Evolutionary conservation across 2,329 filamentous ascomycete species (phyloP).

Genomic region (Polytolypa hystricis): DNA sequence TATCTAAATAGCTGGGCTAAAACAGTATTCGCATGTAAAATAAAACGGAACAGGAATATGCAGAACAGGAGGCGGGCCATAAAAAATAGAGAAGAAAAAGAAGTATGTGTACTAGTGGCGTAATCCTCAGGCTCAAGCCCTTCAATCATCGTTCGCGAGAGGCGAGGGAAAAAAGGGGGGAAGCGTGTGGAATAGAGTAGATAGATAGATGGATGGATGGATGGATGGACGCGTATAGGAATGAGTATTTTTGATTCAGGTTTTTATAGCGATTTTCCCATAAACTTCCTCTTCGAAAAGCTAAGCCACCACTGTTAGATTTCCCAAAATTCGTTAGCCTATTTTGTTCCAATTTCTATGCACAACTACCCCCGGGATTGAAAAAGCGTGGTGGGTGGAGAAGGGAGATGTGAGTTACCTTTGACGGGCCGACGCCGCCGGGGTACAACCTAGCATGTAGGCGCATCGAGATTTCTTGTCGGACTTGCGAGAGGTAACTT

Average conservation of each 20-base stretch:
- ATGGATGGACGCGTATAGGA: no score
- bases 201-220: background rate
- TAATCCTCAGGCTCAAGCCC: no score
- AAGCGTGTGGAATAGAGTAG: no score
- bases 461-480: slow-evolving; percentile 77
- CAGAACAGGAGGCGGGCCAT: background rate
- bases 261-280: slow-evolving; percentile 78
- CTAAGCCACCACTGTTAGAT: slow-evolving; percentile 89
- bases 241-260: no score
- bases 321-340: background rate
- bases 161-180: no score
- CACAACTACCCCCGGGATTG: no score
- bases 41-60: background rate
- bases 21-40: no score
- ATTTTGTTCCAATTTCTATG: background rate
- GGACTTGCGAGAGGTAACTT: slow-evolving; percentile 65
- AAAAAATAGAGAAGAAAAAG: slow-evolving; percentile 5
- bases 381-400: no score
- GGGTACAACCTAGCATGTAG: slow-evolving; percentile 80
- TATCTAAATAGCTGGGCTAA: no score
- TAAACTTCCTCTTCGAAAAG: slow-evolving; percentile 98
- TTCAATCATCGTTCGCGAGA: no score
- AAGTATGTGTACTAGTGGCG: no score
- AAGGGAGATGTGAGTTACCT: slow-evolving; percentile 31
- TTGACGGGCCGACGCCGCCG: slow-evolving; percentile 56